A percentile compares a stretch with the other conserved stretches of the same genome.
phyloP scores from a whole-genome alignment of 23 red algal species.

The Agarophyton chilense region DNA sequence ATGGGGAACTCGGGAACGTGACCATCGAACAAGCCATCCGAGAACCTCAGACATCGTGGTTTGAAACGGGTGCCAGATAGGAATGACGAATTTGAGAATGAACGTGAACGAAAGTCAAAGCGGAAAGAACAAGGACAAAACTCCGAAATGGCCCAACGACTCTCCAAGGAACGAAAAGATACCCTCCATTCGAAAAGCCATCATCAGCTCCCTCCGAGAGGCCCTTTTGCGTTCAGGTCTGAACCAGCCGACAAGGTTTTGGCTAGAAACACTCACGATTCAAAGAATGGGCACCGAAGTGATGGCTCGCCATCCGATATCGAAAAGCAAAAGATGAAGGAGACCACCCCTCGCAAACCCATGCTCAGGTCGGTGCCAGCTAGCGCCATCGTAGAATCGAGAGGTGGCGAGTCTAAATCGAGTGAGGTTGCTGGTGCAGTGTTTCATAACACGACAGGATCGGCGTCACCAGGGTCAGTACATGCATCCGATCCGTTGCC shows the following conservation, averaged over 20 bases:
- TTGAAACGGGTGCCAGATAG: neutral
- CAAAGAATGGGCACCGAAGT: neutral
- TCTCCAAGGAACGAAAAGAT: neutral
- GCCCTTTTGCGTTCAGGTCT: neutral
- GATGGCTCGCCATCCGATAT: neutral
- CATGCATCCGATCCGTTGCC: slow-evolving; percentile 7
- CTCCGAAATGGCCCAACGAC: neutral
- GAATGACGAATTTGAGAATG: neutral
- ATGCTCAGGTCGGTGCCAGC: neutral
- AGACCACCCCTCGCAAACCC: slow-evolving; percentile 7
- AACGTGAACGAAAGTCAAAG: slow-evolving; percentile 14
- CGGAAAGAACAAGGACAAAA: neutral
- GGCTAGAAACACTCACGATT: neutral
- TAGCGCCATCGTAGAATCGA: neutral
- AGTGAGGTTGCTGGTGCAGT: neutral
- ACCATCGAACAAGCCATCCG: neutral
- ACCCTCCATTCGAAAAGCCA: neutral
- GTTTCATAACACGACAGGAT: neutral
- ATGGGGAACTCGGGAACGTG: neutral
- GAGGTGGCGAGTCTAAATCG: neutral
- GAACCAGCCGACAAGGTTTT: slow-evolving; percentile 3
- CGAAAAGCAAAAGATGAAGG: neutral
- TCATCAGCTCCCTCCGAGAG: neutral
- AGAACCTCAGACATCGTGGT: neutral
- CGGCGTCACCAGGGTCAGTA: neutral